Base-by-base conservation (phyloP, 805 yeast species). In the Komagataella ulmi region DNA sequence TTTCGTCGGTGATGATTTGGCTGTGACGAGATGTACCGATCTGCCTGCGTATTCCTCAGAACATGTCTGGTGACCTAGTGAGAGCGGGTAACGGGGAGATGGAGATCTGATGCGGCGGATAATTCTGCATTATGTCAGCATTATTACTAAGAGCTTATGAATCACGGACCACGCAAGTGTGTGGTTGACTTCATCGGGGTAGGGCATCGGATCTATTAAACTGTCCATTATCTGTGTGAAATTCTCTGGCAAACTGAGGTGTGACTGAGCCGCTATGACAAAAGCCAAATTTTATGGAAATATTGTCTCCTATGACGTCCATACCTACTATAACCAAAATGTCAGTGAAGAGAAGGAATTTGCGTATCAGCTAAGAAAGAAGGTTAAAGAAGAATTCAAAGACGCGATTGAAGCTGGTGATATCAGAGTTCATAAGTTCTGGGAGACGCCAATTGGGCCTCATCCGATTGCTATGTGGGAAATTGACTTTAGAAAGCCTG, bases 381-480 rank as follows among this genome's bases (percentile, higher is more conserved):
- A 52, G 21, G 67, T 79, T 3, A 45, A 18, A 17, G 18, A n/a
- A 1, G 57, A 54, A 7, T 59, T 59, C 49, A 40, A 45, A n/a
- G 46, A 50, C 14, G 59, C 56, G 30, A 61, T 74, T 24, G 70
- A 60, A 24, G 54, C 60, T 1, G 78, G 77, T 1, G 60, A 64
- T 19, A 64, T 75, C 8, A 57, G 77, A 51, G 68, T 76, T 3
- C 68, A 70, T 61, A 69, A 69, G 53, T 63, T 74, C 30, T 74
- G 75, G 70, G 73, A 72, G 44, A 61, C 63, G 46, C 74, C 79
- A 23, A 59, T 79, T 24, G 85, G 85, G 0, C 84, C 85, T 1
- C 83, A 79, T 55, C 80, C 83, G 0, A 63, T 73, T 30, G 72
- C 69, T 44, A 79, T 79, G 83, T 79, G 77, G 68, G 83, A 79